Percentiles rank a stretch among this genome's conserved stretches.
Evolutionary conservation across 2,329 filamentous ascomycete species (phyloP).

Genomic region (Tolypocladium guangdongense): DNA sequence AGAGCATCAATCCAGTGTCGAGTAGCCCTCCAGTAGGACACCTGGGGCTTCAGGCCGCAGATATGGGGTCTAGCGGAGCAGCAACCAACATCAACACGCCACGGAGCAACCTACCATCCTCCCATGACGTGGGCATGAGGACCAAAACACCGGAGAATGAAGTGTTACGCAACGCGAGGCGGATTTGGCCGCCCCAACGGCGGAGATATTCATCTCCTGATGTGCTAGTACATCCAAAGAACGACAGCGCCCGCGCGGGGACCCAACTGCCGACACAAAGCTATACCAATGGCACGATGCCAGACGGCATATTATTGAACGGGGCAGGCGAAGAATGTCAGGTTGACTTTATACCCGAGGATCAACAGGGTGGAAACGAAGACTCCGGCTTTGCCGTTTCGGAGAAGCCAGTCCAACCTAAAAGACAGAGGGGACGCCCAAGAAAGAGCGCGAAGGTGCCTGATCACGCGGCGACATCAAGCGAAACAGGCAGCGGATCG

Average conservation of each 20-base stretch:
- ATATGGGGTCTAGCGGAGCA: constrained; percentile 18
- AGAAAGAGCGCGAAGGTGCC: constrained; percentile 13
- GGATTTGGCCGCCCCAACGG: neutral
- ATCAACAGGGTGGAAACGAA: constrained; percentile 5
- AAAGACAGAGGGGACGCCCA: constrained; percentile 21
- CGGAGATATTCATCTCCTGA: constrained; percentile 9
- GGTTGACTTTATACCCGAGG: neutral
- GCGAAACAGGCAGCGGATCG: neutral
- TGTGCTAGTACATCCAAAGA: constrained; percentile 2
- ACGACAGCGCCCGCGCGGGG: neutral
- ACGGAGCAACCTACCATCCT: constrained; percentile 14
- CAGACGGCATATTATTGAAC: neutral
- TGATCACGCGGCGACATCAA: constrained; percentile 6
- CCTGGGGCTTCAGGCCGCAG: neutral
- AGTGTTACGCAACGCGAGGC: neutral
- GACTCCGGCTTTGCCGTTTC: constrained; percentile 4
- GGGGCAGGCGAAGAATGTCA: neutral
- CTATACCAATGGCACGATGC: neutral
- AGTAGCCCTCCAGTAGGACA: constrained; percentile 6
- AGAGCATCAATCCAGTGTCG: constrained; percentile 11
- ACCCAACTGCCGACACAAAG: neutral
- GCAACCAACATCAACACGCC: constrained; percentile 26
- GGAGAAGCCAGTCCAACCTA: constrained; percentile 10
- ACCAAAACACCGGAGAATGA: constrained; percentile 6
- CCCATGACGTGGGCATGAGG: constrained; percentile 13